Evolutionary conservation across 257 asterid genomes (phyloP).

Genomic region (Sherardia arvensis): DNA sequence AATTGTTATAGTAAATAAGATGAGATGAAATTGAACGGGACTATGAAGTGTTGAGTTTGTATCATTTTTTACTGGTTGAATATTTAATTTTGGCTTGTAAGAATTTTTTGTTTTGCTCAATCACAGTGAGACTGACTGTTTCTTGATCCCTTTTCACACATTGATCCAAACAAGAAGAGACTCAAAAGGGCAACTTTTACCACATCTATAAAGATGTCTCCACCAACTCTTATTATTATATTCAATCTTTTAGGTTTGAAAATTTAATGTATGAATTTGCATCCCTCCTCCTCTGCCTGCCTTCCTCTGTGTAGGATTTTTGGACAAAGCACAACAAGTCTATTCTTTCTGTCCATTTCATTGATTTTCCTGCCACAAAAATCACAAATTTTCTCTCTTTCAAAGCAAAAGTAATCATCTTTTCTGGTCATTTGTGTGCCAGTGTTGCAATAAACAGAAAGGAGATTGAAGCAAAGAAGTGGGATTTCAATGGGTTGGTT

Average conservation of each 20-base stretch:
- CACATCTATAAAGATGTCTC: neutral
- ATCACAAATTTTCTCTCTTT: neutral
- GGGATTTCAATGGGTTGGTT: slow-evolving; percentile 19
- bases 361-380: neutral
- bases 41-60: too few species aligned
- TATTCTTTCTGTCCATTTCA: slow-evolving; percentile 1
- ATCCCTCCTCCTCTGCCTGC: neutral
- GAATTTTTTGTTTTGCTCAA: neutral
- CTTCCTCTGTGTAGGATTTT: neutral
- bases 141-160: neutral
- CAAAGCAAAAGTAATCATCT: neutral
- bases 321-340: neutral
- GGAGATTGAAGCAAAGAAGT: neutral
- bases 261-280: neutral
- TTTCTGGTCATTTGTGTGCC: neutral
- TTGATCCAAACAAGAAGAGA: neutral
- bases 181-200: neutral
- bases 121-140: neutral
- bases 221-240: neutral
- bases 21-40: too few species aligned
- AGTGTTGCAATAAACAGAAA: neutral
- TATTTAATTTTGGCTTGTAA: too few species aligned
- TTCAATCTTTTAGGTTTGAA: neutral
- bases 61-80: neutral
- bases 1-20: too few species aligned